Evolutionary conservation across 2,329 filamentous ascomycete genomes (phyloP).

Genomic region (Paracorniculantispora psalliotae): DNA sequence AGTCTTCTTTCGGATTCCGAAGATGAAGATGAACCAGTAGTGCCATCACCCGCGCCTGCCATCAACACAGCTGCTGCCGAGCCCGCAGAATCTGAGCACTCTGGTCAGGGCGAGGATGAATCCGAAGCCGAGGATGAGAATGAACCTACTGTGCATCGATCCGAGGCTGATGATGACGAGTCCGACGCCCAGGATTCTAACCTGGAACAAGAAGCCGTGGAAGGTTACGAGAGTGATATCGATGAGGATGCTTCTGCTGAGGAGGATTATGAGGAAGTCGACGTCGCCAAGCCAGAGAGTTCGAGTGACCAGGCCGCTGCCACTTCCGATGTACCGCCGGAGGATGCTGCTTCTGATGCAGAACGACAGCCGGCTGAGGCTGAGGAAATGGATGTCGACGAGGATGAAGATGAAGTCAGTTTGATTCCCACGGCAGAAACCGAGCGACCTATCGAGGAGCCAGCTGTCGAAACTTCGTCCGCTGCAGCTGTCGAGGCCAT

Average conservation of each 20-base stretch:
- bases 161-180: not conserved
- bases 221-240: not conserved
- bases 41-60: not conserved
- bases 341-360: not conserved
- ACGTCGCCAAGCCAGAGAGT: not conserved
- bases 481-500: not conserved
- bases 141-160: too few species aligned
- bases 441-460: not conserved
- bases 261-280: not conserved
- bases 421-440: not conserved
- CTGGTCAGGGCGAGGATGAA: not conserved
- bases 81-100: not conserved
- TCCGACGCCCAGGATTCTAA: not conserved
- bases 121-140: not conserved
- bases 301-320: not conserved
- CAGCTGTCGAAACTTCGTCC: not conserved
- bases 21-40: conserved; percentile 22
- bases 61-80: not conserved
- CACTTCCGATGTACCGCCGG: not conserved
- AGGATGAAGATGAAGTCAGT: not conserved
- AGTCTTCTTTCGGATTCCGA: conserved; percentile 33
- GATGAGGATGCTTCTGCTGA: conserved; percentile 5
- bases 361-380: not conserved
- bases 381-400: conserved; percentile 9
- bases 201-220: not conserved